Evolutionary conservation across 2,329 filamentous ascomycete genomes (phyloP), one percentile per base, ranked within the genome.

Genomic region (Beauveria sp.): DNA sequence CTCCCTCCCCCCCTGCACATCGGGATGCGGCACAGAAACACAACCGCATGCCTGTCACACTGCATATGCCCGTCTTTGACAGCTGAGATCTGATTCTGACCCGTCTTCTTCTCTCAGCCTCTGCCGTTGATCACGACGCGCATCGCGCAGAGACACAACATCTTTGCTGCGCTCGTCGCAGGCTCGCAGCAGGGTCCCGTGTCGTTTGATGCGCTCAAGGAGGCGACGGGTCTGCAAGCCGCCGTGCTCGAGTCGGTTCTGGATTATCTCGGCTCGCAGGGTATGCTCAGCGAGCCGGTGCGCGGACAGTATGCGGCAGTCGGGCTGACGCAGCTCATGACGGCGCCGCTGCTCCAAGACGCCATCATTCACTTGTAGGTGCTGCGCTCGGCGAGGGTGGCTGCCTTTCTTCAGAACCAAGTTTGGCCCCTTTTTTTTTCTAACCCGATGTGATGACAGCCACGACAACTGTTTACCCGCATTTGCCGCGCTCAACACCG

Each of bases 341-440:
- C 57, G 56, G 54, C 40, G 44, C 62, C 64, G 1, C 18, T 64
- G 47, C 62, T 64, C 54, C 59, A 64, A 44, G 62, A 66, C 50
- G 62, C 63, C 20, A 54, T 65, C 2, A 60, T 47, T 7, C 64
- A 66, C 40, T 65, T 64, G 64, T 66, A 53, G 50, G 64, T 37
- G 34, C 34, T 14, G 34, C 30, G 30, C 30, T 30, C 7, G 30
- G 30, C 22, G 10, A 12, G 30, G 12, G 12, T 4, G 14, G 34
- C 14, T 37, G 12, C 34, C 10, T 16, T 43, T 24, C 6, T 9
- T 53, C 37, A n/a, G 3, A n/a, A 20, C 7, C 28, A 18, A 14
- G 14, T 20, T 41, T 24, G 22, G 2, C 51, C 22, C 5, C 40
- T 37, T 37, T 37, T 20, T 20, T 52, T 18, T 14, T 7, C 14